phyloP scores from a whole-genome alignment of 352 stramenopile species.

The Globisporangium heterothallicum region DNA sequence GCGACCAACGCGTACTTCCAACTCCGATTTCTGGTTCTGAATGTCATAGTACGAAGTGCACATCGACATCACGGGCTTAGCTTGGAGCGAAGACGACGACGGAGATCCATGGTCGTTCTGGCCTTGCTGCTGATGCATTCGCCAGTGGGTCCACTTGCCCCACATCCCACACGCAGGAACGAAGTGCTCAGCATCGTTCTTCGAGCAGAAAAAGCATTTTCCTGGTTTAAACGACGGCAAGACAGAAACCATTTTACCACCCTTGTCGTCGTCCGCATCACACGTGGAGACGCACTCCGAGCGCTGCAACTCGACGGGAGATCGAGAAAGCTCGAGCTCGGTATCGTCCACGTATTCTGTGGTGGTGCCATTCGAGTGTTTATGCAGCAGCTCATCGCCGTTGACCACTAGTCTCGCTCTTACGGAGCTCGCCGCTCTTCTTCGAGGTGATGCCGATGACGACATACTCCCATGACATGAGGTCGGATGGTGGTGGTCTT shows the following conservation, averaged over 20 bases:
- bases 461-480: slow-evolving; percentile 19
- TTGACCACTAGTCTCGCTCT: slow-evolving; percentile 7
- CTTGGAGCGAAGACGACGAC: slow-evolving; percentile 4
- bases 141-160: slow-evolving; percentile 83
- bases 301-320: slow-evolving; percentile 2
- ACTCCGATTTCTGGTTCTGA: slow-evolving; percentile 56
- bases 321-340: slow-evolving; percentile 9
- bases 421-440: slow-evolving; percentile 4
- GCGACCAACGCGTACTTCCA: slow-evolving; percentile 30
- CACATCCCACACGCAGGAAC: slow-evolving; percentile 77
- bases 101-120: slow-evolving; percentile 17
- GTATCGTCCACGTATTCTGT: slow-evolving; percentile 6
- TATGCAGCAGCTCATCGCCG: slow-evolving; percentile 1
- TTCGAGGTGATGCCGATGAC: slow-evolving; percentile 7
- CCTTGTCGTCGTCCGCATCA: slow-evolving; percentile 7
- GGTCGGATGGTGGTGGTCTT: slow-evolving; percentile 1
- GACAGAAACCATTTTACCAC: slow-evolving; percentile 58
- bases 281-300: background rate
- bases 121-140: slow-evolving; percentile 69
- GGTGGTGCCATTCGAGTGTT: background rate
- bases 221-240: slow-evolving; percentile 73
- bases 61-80: slow-evolving; percentile 54
- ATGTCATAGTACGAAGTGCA: slow-evolving; percentile 85
- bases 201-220: slow-evolving; percentile 85
- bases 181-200: slow-evolving; percentile 77